These are phyloP conservation scores for Phaeosphaeriaceae sp. DNA, from an alignment of 2,329 filamentous ascomycete species.

Conservation along the genomic window DNA sequence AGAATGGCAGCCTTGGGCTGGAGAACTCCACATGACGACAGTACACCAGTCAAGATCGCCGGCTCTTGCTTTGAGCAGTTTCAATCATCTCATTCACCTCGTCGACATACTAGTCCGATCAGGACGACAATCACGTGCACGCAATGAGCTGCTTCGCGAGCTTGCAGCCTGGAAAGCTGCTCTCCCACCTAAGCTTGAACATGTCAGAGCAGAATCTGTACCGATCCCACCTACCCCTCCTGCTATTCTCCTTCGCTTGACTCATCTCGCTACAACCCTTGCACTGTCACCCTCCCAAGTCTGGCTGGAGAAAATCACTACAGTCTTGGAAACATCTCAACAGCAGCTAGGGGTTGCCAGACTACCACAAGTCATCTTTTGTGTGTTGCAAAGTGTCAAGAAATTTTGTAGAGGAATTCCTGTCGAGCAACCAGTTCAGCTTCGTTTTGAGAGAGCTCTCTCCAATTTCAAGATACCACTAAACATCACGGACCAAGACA, in stretches of 20 bases:
- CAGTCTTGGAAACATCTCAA: slow-evolving; percentile 27
- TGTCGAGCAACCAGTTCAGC: slow-evolving; percentile 18
- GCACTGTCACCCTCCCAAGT: slow-evolving; percentile 27
- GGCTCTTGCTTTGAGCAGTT: slow-evolving; percentile 58
- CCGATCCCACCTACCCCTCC: slow-evolving; percentile 30
- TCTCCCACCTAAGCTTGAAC: slow-evolving; percentile 30
- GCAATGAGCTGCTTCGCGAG: slow-evolving; percentile 35
- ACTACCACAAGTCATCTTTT: slow-evolving; percentile 32
- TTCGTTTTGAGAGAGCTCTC: slow-evolving; percentile 18
- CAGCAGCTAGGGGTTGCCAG: slow-evolving; percentile 29
- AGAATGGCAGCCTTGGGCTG: slow-evolving; percentile 76
- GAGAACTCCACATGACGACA: slow-evolving; percentile 51
- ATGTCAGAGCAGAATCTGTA: slow-evolving; percentile 25
- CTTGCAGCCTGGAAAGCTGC: slow-evolving; percentile 48
- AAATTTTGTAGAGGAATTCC: slow-evolving; percentile 13
- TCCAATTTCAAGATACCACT: slow-evolving; percentile 15
- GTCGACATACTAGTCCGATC: slow-evolving; percentile 29
- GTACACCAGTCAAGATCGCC: slow-evolving; percentile 25
- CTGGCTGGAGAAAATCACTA: slow-evolving; percentile 24
- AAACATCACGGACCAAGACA: not conserved
- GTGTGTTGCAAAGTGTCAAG: slow-evolving; percentile 27
- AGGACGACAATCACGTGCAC: slow-evolving; percentile 19
- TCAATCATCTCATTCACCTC: slow-evolving; percentile 58
- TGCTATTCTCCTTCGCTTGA: slow-evolving; percentile 35
- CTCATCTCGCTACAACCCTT: slow-evolving; percentile 31